Percentiles rank a stretch among this genome's conserved stretches.
phyloP scores from a whole-genome alignment of 371 early-diverging fungal species.

The Zopfochytrium polystomum region DNA sequence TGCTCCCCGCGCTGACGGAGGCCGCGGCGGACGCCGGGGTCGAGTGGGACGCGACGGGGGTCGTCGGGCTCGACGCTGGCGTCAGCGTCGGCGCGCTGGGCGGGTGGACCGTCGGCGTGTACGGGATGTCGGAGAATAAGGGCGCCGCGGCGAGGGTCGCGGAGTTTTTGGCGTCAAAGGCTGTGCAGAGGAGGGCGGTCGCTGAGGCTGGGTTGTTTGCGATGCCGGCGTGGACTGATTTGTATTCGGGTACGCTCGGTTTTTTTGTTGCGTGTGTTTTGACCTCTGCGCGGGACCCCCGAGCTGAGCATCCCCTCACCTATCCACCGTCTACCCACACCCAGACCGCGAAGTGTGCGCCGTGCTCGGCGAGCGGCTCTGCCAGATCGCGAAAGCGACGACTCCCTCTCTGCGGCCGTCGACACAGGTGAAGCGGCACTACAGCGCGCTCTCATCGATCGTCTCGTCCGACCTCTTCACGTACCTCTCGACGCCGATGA shows the following conservation, averaged over 20 bases:
- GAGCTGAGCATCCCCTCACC: neutral
- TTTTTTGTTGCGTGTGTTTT: neutral
- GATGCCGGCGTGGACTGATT: slow-evolving; percentile 24
- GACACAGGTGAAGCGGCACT: slow-evolving; percentile 23
- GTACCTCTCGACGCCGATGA: slow-evolving; percentile 22
- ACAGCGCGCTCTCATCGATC: slow-evolving; percentile 23
- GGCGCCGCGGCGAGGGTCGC: slow-evolving; percentile 32
- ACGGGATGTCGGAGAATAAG: slow-evolving; percentile 31
- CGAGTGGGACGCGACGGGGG: slow-evolving; percentile 37
- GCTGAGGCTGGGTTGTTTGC: slow-evolving; percentile 4
- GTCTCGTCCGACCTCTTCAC: slow-evolving; percentile 19
- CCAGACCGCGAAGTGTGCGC: slow-evolving; percentile 22
- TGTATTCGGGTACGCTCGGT: slow-evolving; percentile 16
- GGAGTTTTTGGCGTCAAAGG: slow-evolving; percentile 23
- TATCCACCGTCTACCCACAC: neutral
- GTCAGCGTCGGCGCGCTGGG: slow-evolving; percentile 25
- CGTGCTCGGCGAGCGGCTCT: slow-evolving; percentile 11
- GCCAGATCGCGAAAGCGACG: slow-evolving; percentile 16
- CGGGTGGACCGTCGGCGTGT: slow-evolving; percentile 35
- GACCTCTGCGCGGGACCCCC: neutral
- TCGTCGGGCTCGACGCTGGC: slow-evolving; percentile 24
- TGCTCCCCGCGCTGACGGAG: slow-evolving; percentile 8
- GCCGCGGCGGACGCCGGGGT: slow-evolving; percentile 8
- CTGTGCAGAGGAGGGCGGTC: slow-evolving; percentile 29
- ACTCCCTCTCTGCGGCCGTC: slow-evolving; percentile 30